Conservation (phyloP, 2,329 filamentous ascomycete genomes). For the Ophiostoma perfectum region DNA sequence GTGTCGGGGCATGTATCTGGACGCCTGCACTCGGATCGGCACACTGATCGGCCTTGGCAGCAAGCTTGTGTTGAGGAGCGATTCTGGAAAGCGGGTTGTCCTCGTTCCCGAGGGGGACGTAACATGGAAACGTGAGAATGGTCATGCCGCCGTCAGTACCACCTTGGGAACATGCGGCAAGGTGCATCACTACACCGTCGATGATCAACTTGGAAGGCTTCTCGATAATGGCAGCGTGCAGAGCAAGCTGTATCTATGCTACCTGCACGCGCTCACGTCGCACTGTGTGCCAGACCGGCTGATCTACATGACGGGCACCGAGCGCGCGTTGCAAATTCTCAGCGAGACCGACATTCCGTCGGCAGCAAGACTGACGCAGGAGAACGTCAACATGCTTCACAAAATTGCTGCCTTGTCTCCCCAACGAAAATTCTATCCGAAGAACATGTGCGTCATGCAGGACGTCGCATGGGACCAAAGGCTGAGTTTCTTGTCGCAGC, state of each 20-base stretch:
- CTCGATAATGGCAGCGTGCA: conserved; percentile 45
- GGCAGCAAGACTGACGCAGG: conserved; percentile 37
- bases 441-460: conserved; percentile 42
- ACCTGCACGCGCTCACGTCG: conserved; percentile 52
- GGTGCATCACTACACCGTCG: conserved; percentile 44
- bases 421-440: conserved; percentile 41
- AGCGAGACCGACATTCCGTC: conserved; percentile 46
- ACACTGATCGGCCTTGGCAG: conserved; percentile 46
- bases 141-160: conserved; percentile 26
- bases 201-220: conserved; percentile 46
- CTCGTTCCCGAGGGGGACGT: conserved; percentile 8
- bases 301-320: conserved; percentile 47
- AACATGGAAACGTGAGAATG: background rate
- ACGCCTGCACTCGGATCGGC: conserved; percentile 41
- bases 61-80: conserved; percentile 43
- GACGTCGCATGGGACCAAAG: conserved; percentile 38
- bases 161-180: conserved; percentile 19
- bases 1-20: conserved; percentile 46
- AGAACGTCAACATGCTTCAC: conserved; percentile 34
- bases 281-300: conserved; percentile 47
- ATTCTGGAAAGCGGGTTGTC: background rate
- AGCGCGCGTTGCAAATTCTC: conserved; percentile 48
- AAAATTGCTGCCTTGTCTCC: conserved; percentile 42
- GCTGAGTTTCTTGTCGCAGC: conserved; percentile 42
- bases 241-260: conserved; percentile 47